Evolutionary conservation across 176 grass and related monocot genomes (phyloP).

Genomic region (Typha latifolia): DNA sequence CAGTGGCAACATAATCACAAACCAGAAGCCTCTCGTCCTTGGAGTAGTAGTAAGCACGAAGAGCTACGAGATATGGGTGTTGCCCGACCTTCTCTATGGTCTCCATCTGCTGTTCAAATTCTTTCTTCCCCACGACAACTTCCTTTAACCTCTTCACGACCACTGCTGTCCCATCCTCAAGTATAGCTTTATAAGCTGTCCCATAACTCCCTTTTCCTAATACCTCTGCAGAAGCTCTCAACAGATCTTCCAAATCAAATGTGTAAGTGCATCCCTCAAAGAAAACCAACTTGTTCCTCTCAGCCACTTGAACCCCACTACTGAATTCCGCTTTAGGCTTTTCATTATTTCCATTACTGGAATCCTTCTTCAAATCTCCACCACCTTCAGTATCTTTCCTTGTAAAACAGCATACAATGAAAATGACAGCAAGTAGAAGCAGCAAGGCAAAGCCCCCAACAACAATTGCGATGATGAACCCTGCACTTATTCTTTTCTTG

Average conservation of each 20-base stretch:
- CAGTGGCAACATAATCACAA: conserved; percentile 62
- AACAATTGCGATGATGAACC: conserved; percentile 54
- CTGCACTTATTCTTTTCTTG: conserved; percentile 45
- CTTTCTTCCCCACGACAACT: conserved; percentile 75
- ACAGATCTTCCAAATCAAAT: conserved; percentile 91
- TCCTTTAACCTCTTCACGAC: conserved; percentile 98
- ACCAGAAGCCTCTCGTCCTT: conserved; percentile 99
- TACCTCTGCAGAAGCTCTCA: conserved; percentile 91
- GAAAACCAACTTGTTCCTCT: conserved; percentile 89
- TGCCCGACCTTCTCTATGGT: conserved; percentile 65
- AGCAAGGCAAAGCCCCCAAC: conserved; percentile 50
- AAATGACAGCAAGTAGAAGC: conserved; percentile 43
- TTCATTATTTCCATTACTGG: conserved; percentile 31
- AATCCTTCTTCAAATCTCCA: conserved; percentile 27
- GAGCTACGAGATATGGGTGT: conserved; percentile 50
- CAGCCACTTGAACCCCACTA: conserved; percentile 76
- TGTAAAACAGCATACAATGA: conserved; percentile 60
- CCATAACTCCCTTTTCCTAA: conserved; percentile 92
- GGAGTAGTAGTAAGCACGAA: conserved; percentile 94
- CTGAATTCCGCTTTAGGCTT: conserved; percentile 74
- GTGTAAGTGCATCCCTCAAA: conserved; percentile 84
- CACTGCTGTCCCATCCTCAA: conserved; percentile 71
- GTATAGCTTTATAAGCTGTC: conserved; percentile 83
- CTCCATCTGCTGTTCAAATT: conserved; percentile 98
- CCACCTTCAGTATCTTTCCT: conserved; percentile 46